Evolutionary conservation across 495 filamentous ascomycete genomes (phyloP), one percentile per base, ranked within the genome.

Genomic region (Neurospora sp.): DNA sequence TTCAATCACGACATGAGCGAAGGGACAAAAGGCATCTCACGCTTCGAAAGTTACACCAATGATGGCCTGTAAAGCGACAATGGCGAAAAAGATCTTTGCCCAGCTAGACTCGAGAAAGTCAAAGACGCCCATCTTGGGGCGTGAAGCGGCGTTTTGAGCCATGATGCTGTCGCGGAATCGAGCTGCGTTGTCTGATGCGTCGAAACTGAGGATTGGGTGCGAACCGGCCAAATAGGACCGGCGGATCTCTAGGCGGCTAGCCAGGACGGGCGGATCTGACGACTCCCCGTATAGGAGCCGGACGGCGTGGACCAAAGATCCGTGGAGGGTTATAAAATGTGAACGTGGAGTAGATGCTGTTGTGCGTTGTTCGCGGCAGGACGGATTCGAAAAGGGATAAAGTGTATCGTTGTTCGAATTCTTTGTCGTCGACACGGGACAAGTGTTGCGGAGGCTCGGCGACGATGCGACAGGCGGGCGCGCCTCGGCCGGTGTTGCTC

Each of bases 1-100:
- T 35, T 9, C 40, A 14, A 68, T 65, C 73, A 27, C 20, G 46
- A 20, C 39, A 27, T 20, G 27, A 22, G 5, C 31, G 44, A 37
- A 27, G 31, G 14, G 16, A 35, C 14, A 35, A 35, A 16, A 31
- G 8, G 14, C 27, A 69, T 86, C 94, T 79, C 88, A 98, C 93
- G 89, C 87, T 88, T 99, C 94, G 68, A 97, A 89, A 6, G 87
- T 91, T 72, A 98, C 86, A 39, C 91, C 90, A 68, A 95, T 88
- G 39, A 91, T 80, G 44, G 93, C 91, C 81, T 99, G 96, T 59
- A 93, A 46, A 44, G 90, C 80, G 39, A 94, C 89, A 46, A 92
- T 84, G 74, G 90, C 78, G 77, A 94, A 86, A 79, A 98, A 98
- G 71, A 89, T 82, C 89, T 94, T 96, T 4, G 94, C 93, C 96